These are phyloP conservation scores for Apophysomyces sp. DNA, from an alignment of 371 early-diverging fungal genomes.

Conservation along the genomic window DNA sequence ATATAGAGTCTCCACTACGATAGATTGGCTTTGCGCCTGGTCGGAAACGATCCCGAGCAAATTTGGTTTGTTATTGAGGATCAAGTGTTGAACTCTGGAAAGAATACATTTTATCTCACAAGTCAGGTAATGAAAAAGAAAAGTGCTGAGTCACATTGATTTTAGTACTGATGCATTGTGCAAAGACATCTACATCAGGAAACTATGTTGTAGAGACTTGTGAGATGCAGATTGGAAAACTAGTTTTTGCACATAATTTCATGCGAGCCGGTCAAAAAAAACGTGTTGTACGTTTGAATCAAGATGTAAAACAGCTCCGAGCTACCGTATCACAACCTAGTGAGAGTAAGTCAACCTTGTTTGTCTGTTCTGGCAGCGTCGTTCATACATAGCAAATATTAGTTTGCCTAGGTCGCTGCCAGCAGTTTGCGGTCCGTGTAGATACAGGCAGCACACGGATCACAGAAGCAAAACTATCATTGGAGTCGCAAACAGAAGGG, in stretches of 20 bases:
- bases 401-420: constrained; percentile 46
- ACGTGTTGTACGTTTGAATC: constrained; percentile 56
- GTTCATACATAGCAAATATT: background rate
- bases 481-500: constrained; percentile 47
- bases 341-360: constrained; percentile 25
- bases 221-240: constrained; percentile 54
- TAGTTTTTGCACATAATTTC: constrained; percentile 62
- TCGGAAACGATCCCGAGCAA: constrained; percentile 60
- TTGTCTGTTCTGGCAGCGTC: background rate
- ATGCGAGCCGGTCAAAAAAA: constrained; percentile 61
- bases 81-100: constrained; percentile 62
- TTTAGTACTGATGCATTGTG: background rate
- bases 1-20: constrained; percentile 50
- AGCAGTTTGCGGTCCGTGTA: constrained; percentile 39
- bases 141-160: background rate
- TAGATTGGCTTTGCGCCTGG: constrained; percentile 51
- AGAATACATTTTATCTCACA: constrained; percentile 57
- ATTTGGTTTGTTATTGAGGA: constrained; percentile 42
- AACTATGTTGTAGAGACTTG: constrained; percentile 67
- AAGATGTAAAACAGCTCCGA: constrained; percentile 37
- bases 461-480: constrained; percentile 16
- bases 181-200: constrained; percentile 59
- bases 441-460: constrained; percentile 20
- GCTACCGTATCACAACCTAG: constrained; percentile 36
- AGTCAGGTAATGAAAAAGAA: constrained; percentile 59